These are phyloP conservation scores for Aspergillus versicolor DNA, from an alignment of 2,329 filamentous ascomycete species.

Conservation along the genomic window DNA sequence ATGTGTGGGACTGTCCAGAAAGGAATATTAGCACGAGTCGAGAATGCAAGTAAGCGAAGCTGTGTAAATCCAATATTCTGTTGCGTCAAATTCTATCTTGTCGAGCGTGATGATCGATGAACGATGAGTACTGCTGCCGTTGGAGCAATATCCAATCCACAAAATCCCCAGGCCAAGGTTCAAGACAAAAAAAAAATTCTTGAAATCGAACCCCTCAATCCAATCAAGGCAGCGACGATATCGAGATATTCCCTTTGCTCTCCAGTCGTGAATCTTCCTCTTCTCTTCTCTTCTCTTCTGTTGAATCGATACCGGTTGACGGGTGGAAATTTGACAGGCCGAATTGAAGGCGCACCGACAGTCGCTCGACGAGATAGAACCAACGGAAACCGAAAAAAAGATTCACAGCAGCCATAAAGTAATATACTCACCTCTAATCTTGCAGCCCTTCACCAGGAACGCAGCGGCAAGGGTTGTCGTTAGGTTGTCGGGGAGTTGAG, in stretches of 20 bases:
- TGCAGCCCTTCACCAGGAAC: constrained; percentile 48
- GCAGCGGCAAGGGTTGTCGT: constrained; percentile 39
- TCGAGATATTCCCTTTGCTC: neutral
- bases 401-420: constrained; percentile 16
- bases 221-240: neutral
- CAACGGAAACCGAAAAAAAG: constrained; percentile 21
- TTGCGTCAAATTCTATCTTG: constrained; percentile 5
- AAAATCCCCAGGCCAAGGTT: neutral
- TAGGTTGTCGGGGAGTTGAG: constrained; percentile 41
- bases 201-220: neutral
- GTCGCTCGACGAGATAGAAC: constrained; percentile 26
- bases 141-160: neutral
- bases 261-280: neutral
- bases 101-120: neutral
- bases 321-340: neutral
- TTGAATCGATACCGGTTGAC: neutral
- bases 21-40: constrained; percentile 7
- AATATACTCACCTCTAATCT: constrained; percentile 43
- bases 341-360: constrained; percentile 3
- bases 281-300: neutral
- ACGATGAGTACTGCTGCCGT: neutral
- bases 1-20: constrained; percentile 47
- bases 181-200: neutral
- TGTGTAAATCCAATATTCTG: constrained; percentile 1
- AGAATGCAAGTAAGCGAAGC: neutral